phyloP scores from a whole-genome alignment of 768 basidiomycete genomes.

The Phaeolepiota aurea region DNA sequence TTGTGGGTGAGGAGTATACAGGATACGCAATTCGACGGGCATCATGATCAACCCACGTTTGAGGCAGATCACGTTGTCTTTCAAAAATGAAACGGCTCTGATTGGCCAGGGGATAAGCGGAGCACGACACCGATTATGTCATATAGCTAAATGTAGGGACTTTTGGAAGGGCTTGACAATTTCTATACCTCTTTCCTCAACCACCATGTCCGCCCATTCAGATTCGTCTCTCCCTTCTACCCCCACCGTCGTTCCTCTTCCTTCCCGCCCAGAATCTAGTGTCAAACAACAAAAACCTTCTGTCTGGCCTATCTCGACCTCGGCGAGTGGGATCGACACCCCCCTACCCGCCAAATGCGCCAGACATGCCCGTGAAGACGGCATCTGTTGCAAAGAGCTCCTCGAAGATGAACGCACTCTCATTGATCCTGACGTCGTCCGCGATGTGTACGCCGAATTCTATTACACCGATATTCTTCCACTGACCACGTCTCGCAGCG shows the following conservation, averaged over 20 bases:
- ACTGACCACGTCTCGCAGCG: constrained; percentile 28
- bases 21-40: too few species aligned
- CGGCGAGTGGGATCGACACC: constrained; percentile 25
- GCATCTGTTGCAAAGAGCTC: constrained; percentile 85
- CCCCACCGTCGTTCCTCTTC: constrained; percentile 24
- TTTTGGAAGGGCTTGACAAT: not conserved
- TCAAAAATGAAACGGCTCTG: not conserved
- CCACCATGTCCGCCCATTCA: constrained; percentile 13
- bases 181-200: constrained; percentile 2
- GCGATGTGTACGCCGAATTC: constrained; percentile 62
- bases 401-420: constrained; percentile 77
- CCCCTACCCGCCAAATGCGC: constrained; percentile 55
- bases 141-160: not conserved
- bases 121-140: not conserved
- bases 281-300: constrained; percentile 32
- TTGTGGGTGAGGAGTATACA: too few species aligned
- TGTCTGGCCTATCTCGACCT: constrained; percentile 55
- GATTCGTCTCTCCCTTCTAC: constrained; percentile 9
- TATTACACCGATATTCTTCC: not conserved
- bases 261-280: constrained; percentile 15
- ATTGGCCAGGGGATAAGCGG: not conserved
- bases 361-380: constrained; percentile 41
- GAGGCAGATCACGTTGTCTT: too few species aligned
- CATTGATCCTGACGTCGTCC: constrained; percentile 79
- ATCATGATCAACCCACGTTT: too few species aligned